These are phyloP conservation scores for Candida arabinofermentans DNA, from an alignment of 805 yeast species.

Conservation along the genomic window DNA sequence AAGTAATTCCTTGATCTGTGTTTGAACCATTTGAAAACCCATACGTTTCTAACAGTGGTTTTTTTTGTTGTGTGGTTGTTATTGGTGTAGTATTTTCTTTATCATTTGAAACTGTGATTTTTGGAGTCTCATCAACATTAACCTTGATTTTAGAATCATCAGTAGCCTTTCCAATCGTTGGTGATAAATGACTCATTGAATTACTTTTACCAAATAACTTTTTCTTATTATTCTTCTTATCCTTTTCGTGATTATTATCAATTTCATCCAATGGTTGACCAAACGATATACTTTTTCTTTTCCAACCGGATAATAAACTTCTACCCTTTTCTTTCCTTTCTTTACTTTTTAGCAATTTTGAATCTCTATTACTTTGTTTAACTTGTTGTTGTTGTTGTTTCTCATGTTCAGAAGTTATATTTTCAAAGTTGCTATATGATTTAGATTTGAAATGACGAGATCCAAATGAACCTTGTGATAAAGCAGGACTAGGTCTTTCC, in stretches of 20 bases:
- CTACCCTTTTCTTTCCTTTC: constrained; percentile 25
- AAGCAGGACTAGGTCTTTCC: constrained; percentile 13
- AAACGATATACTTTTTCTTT: constrained; percentile 24
- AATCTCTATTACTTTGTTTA: neutral
- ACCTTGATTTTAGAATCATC: neutral
- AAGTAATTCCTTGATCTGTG: constrained; percentile 6
- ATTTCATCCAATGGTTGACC: constrained; percentile 12
- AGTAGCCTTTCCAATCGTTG: neutral
- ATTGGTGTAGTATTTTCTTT: neutral
- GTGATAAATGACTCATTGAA: constrained; percentile 2
- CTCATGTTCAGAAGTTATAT: neutral
- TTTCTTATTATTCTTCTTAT: constrained; percentile 1
- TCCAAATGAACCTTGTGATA: constrained; percentile 8
- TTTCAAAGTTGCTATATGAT: constrained; percentile 16
- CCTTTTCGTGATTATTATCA: neutral
- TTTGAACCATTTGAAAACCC: constrained; percentile 16
- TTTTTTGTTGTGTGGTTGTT: neutral
- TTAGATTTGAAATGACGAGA: constrained; percentile 14
- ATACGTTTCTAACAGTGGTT: constrained; percentile 18
- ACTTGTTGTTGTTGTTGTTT: neutral
- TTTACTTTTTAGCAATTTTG: constrained; percentile 9
- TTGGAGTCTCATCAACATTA: neutral
- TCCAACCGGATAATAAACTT: constrained; percentile 30
- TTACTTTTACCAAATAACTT: constrained; percentile 16
- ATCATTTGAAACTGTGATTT: neutral